phyloP scores from a whole-genome alignment of 768 basidiomycete species.

The Lactarius vividus region DNA sequence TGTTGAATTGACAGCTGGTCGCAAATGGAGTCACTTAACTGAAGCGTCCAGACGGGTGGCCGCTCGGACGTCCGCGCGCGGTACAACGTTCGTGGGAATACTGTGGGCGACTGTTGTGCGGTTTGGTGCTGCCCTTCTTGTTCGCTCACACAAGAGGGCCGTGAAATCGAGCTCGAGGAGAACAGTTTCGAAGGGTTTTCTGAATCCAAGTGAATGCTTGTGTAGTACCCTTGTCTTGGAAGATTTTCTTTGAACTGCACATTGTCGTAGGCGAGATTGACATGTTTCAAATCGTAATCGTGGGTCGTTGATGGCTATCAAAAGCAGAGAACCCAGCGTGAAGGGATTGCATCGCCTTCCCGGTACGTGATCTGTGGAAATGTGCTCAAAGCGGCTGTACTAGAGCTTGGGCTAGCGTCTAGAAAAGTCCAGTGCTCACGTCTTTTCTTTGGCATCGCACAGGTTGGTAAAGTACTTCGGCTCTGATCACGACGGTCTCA shows the following conservation, averaged over 20 bases:
- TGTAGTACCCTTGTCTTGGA: neutral
- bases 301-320: neutral
- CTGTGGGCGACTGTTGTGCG: slow-evolving; percentile 40
- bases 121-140: slow-evolving; percentile 46
- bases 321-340: too few relatives aligned
- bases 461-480: too few relatives aligned
- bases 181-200: slow-evolving; percentile 35
- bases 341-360: too few relatives aligned
- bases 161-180: slow-evolving; percentile 50
- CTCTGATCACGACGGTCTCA: too few relatives aligned
- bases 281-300: neutral
- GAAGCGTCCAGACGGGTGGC: slow-evolving; percentile 30
- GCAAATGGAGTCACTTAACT: neutral
- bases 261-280: too few relatives aligned
- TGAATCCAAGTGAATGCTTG: neutral
- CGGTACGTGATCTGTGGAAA: too few relatives aligned
- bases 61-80: slow-evolving; percentile 42
- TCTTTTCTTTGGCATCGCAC: too few relatives aligned
- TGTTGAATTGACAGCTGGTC: slow-evolving; percentile 3
- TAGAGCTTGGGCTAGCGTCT: too few relatives aligned
- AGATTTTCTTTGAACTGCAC: neutral
- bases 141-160: slow-evolving; percentile 46
- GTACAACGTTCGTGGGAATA: slow-evolving; percentile 46
- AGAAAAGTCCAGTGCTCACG: too few relatives aligned
- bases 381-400: too few relatives aligned